phyloP scores from a whole-genome alignment of 306 rosid species.

The Coriaria nepalensis region DNA sequence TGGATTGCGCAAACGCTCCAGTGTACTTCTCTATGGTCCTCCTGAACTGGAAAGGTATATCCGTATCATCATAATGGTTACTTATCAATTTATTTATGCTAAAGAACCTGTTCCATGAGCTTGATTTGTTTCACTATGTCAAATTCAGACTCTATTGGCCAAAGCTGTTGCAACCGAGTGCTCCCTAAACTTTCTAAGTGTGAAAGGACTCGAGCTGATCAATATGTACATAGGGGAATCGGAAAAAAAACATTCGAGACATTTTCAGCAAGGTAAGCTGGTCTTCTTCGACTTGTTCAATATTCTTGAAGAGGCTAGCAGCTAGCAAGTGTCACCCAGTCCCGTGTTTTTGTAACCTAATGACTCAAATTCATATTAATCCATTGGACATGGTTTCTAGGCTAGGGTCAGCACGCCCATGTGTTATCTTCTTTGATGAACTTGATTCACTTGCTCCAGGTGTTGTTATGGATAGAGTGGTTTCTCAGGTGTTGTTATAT shows the following conservation, averaged over 20 bases:
- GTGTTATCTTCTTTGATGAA: constrained; percentile 93
- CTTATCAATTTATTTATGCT: constrained; percentile 2
- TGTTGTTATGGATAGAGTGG: constrained; percentile 96
- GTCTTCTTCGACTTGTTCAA: constrained; percentile 11
- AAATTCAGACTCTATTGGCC: constrained; percentile 69
- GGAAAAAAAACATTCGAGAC: constrained; percentile 85
- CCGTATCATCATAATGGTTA: constrained; percentile 3
- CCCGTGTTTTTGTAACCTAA: not conserved
- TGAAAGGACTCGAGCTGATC: constrained; percentile 92
- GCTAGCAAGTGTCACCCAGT: not conserved
- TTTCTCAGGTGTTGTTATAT: constrained; percentile 65
- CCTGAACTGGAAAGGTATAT: constrained; percentile 94
- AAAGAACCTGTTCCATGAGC: constrained; percentile 7
- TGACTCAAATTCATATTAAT: not conserved
- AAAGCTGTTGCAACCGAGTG: constrained; percentile 99
- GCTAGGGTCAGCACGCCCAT: constrained; percentile 96
- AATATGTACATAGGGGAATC: constrained; percentile 99
- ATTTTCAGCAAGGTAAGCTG: constrained; percentile 70
- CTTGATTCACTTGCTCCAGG: constrained; percentile 98
- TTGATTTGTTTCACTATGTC: constrained; percentile 11
- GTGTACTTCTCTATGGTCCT: constrained; percentile 90
- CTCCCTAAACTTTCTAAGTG: constrained; percentile 86
- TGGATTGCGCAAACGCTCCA: constrained; percentile 87
- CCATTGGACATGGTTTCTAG: constrained; percentile 26
- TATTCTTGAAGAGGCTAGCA: constrained; percentile 4